Evolutionary conservation across 345 rosid genomes (phyloP).

Genomic region (Citrus trifoliata): DNA sequence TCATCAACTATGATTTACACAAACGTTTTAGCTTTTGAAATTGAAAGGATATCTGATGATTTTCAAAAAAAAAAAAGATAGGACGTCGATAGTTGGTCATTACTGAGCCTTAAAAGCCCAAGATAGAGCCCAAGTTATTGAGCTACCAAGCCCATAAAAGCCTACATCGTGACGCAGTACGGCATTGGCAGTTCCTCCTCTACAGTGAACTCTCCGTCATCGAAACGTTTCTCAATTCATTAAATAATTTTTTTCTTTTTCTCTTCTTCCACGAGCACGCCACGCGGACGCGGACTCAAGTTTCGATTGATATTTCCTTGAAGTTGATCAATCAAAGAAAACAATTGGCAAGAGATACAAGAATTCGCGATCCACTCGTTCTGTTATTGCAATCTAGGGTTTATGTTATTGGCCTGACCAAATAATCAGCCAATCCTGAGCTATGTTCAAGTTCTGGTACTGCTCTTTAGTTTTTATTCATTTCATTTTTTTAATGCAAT

Average conservation of each 20-base stretch:
- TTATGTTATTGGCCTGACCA: background rate
- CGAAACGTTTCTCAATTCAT: background rate
- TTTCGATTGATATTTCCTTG: no score
- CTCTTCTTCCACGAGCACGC: no score
- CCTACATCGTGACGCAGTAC: background rate
- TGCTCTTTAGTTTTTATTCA: background rate
- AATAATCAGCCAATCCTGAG: background rate
- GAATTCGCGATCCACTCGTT: background rate
- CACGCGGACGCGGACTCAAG: background rate
- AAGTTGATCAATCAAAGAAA: no score
- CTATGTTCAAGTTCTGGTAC: conserved; percentile 3
- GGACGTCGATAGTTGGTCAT: no score
- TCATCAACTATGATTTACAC: no score
- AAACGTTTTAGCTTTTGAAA: no score
- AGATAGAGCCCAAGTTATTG: background rate
- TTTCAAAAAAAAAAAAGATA: no score
- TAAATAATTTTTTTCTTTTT: no score
- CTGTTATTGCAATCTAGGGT: background rate
- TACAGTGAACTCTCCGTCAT: background rate
- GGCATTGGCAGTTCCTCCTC: background rate
- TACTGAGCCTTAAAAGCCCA: background rate
- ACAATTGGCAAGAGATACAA: background rate
- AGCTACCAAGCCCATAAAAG: background rate
- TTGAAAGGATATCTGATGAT: no score
- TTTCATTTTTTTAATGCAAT: background rate